Conservation (phyloP, 2,329 filamentous ascomycete genomes). For the Aureobasidium pullulans region DNA sequence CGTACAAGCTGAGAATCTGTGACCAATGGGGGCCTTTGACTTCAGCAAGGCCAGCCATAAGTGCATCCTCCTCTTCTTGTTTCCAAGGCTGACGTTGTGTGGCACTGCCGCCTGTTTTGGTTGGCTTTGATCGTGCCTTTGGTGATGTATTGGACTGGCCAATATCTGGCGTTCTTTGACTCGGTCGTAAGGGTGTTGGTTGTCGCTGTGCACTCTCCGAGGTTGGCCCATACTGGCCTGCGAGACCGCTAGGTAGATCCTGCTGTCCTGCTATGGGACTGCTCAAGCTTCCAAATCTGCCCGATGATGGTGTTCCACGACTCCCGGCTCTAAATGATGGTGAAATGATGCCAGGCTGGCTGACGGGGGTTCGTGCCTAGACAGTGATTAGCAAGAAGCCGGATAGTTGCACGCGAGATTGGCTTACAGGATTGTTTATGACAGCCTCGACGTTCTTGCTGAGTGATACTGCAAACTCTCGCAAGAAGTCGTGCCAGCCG, state of each 20-base stretch:
- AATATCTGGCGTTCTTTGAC: slow-evolving; percentile 17
- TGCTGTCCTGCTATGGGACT: not conserved
- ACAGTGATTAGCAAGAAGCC: not conserved
- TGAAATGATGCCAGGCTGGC: slow-evolving; percentile 2
- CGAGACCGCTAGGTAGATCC: not conserved
- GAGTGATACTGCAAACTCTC: slow-evolving; percentile 51
- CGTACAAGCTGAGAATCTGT: slow-evolving; percentile 80
- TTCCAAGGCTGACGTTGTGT: slow-evolving; percentile 66
- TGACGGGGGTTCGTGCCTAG: slow-evolving; percentile 9
- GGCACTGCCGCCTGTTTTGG: slow-evolving; percentile 21
- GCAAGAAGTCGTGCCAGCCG: slow-evolving; percentile 56
- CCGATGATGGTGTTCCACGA: not conserved
- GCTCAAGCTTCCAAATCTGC: not conserved
- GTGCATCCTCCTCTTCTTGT: slow-evolving; percentile 78
- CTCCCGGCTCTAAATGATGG: not conserved
- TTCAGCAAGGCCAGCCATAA: slow-evolving; percentile 80
- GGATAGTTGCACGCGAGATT: no score
- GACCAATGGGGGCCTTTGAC: slow-evolving; percentile 92
- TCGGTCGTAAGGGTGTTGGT: slow-evolving; percentile 16
- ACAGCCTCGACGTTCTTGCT: slow-evolving; percentile 48
- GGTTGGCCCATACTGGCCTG: not conserved
- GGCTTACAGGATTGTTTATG: slow-evolving; percentile 25
- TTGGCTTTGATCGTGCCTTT: slow-evolving; percentile 47
- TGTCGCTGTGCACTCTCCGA: slow-evolving; percentile 2
- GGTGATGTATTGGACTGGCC: not conserved